These are phyloP conservation scores for Isatis lusitanica DNA, from an alignment of 441 rosid species.

Conservation along the genomic window DNA sequence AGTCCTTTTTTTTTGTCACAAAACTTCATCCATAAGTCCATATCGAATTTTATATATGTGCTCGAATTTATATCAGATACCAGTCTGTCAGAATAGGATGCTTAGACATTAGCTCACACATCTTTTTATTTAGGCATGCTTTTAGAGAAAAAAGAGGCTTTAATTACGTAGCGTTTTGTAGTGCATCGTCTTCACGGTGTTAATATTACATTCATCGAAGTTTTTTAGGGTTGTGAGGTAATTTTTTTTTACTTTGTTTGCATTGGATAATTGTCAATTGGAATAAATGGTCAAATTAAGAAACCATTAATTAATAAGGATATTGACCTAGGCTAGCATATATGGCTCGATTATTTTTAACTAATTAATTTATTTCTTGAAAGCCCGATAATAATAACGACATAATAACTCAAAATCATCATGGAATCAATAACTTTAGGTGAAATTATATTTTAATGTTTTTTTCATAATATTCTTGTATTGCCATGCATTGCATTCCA, in stretches of 20 bases:
- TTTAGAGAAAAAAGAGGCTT: not conserved
- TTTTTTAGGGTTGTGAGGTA: not conserved
- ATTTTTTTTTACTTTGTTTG: not conserved
- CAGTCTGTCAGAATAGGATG: not conserved
- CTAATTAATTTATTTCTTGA: slow-evolving; percentile 15
- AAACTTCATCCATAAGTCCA: not conserved
- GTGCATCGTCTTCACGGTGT: not conserved
- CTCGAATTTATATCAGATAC: not conserved
- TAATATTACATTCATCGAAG: not conserved
- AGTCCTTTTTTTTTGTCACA: no score
- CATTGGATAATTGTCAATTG: not conserved
- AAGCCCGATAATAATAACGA: not conserved
- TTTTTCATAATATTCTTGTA: slow-evolving; percentile 12
- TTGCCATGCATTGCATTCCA: slow-evolving; percentile 29
- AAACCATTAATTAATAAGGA: slow-evolving; percentile 1
- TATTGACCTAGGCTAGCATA: not conserved
- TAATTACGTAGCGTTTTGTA: not conserved
- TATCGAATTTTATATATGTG: not conserved
- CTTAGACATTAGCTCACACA: not conserved
- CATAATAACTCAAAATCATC: slow-evolving; percentile 31
- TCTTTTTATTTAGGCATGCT: not conserved
- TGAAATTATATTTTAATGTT: slow-evolving; percentile 7
- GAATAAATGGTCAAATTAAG: not conserved
- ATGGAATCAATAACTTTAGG: slow-evolving; percentile 17
- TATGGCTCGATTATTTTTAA: not conserved